phyloP scores from a whole-genome alignment of 116 monocot genomes.

The Dioscorea cayenensis region DNA sequence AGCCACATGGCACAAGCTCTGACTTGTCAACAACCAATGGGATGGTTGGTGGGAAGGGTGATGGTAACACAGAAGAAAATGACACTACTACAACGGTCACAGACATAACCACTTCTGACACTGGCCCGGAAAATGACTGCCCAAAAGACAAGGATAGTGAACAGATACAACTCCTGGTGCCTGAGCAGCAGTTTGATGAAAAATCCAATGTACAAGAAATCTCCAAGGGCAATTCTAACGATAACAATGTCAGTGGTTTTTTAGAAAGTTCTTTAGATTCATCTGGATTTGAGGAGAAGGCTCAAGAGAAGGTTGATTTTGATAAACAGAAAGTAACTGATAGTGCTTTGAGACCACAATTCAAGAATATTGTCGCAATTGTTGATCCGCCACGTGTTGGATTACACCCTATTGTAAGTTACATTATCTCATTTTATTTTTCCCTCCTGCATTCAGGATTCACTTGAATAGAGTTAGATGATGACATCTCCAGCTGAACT shows the following conservation, averaged over 20 bases:
- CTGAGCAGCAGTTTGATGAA: neutral
- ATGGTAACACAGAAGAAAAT: constrained; percentile 5
- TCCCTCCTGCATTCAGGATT: too few relatives aligned
- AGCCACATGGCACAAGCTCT: constrained; percentile 9
- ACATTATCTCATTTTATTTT: neutral
- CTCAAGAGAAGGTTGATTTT: neutral
- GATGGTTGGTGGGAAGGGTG: neutral
- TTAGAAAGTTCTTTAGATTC: neutral
- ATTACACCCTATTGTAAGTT: constrained; percentile 80
- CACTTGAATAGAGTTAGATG: too few relatives aligned
- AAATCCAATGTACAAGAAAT: neutral
- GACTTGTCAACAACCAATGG: constrained; percentile 5
- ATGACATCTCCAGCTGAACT: too few relatives aligned
- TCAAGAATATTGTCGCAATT: constrained; percentile 62
- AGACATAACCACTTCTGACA: constrained; percentile 2
- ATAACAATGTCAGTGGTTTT: neutral
- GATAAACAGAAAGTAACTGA: constrained; percentile 2
- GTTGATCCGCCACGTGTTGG: constrained; percentile 20
- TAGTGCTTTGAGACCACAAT: constrained; percentile 11
- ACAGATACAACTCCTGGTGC: neutral
- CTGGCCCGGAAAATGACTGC: constrained; percentile 3
- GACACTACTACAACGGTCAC: neutral
- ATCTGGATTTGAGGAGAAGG: neutral
- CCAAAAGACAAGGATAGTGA: neutral
- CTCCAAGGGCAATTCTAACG: neutral